These are phyloP conservation scores for Tetragonia tetragonoides DNA, from an alignment of 148 eudicot genomes.

Conservation along the genomic window DNA sequence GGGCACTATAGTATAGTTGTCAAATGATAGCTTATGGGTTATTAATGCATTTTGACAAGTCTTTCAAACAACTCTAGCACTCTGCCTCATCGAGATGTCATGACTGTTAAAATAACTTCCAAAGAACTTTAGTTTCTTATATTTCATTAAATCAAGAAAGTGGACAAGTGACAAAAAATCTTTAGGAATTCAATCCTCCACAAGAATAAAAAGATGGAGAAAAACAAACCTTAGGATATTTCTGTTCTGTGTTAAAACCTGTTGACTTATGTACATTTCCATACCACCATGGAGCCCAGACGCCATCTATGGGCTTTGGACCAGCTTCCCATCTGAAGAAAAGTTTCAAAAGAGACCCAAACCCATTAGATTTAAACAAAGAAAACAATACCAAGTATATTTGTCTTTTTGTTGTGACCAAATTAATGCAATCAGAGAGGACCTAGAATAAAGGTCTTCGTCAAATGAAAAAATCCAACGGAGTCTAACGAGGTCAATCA, in stretches of 20 bases:
- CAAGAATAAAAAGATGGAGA: slow-evolving; percentile 6
- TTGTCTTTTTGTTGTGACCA: no score
- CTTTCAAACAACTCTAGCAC: background rate
- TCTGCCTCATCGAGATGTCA: background rate
- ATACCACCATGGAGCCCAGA: slow-evolving; percentile 99
- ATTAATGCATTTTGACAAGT: background rate
- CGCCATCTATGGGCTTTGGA: slow-evolving; percentile 74
- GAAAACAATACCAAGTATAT: background rate
- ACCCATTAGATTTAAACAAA: slow-evolving; percentile 7
- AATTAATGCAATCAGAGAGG: background rate
- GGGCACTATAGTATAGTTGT: background rate
- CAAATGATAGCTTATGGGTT: background rate
- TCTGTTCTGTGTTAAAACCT: slow-evolving; percentile 49
- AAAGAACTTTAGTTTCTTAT: background rate
- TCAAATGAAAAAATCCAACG: no score
- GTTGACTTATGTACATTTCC: slow-evolving; percentile 71
- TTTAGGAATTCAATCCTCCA: background rate
- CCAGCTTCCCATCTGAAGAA: slow-evolving; percentile 90
- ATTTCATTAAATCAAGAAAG: background rate
- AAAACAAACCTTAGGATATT: slow-evolving; percentile 61
- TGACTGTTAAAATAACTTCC: background rate
- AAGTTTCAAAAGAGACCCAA: background rate
- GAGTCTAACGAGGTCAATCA: background rate
- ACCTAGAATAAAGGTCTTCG: no score
- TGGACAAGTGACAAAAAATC: background rate